A percentile compares a stretch with the other conserved stretches of the same genome.
Evolutionary conservation across 805 yeast genomes (phyloP).

Genomic region (Myxozyma vanderwaltii): DNA sequence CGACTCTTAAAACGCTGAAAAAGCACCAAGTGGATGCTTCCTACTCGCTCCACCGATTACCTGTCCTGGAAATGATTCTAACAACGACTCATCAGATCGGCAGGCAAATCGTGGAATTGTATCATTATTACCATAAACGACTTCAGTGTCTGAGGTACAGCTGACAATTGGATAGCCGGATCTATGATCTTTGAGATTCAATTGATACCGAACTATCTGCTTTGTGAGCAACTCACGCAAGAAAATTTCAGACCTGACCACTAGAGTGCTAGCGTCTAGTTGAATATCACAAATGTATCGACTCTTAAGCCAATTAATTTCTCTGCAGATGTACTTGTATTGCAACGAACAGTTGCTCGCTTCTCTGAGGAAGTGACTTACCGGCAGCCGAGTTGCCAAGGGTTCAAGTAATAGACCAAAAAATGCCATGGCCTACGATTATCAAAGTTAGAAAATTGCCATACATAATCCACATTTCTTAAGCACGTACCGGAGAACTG

Average conservation of each 20-base stretch:
- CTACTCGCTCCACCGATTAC: neutral
- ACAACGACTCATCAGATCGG: neutral
- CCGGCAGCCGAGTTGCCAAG: neutral
- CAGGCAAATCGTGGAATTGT: slow-evolving; percentile 5
- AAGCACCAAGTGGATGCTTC: slow-evolving; percentile 2
- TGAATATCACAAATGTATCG: slow-evolving; percentile 15
- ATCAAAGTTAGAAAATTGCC: neutral
- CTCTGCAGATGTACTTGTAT: neutral
- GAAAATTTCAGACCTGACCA: slow-evolving; percentile 10
- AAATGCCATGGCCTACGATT: slow-evolving; percentile 8
- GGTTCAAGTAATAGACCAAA: neutral
- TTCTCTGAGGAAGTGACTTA: neutral
- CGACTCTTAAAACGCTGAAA: neutral
- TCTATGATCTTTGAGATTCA: neutral
- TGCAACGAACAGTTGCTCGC: slow-evolving; percentile 1
- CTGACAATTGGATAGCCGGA: neutral
- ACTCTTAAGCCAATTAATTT: slow-evolving; percentile 9
- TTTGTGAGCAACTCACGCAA: slow-evolving; percentile 8
- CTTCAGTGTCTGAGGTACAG: neutral
- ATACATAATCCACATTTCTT: neutral
- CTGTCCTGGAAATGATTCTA: neutral
- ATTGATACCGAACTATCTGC: neutral
- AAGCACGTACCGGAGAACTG: slow-evolving; percentile 11
- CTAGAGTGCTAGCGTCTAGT: neutral
- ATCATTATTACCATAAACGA: neutral